Percentiles rank a stretch among this genome's conserved stretches.
Evolutionary conservation across 2,329 filamentous ascomycete genomes (phyloP).

Genomic region (Coniella vitis): DNA sequence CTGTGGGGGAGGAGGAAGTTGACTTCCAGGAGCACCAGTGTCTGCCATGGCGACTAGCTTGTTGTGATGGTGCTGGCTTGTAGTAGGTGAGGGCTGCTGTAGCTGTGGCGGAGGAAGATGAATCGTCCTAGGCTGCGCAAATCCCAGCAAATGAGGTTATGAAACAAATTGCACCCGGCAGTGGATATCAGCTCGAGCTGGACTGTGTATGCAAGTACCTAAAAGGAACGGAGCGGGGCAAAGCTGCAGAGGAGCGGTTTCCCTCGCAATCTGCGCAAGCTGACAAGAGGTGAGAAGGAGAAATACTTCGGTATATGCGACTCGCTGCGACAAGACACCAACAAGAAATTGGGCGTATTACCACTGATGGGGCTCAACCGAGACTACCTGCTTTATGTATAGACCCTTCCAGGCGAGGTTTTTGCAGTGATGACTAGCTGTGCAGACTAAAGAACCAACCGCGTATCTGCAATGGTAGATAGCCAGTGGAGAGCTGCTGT

Average conservation of each 20-base stretch:
- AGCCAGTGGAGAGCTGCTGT: not conserved
- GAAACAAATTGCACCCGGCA: not conserved
- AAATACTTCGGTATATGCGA: too few species aligned
- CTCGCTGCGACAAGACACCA: too few species aligned
- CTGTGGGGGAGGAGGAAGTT: slow-evolving; percentile 65
- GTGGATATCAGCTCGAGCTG: not conserved
- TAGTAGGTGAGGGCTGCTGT: not conserved
- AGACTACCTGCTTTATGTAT: too few species aligned
- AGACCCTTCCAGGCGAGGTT: too few species aligned
- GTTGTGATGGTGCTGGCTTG: not conserved
- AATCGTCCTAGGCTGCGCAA: slow-evolving; percentile 1
- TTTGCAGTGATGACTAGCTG: not conserved
- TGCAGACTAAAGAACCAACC: too few species aligned
- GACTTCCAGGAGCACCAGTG: slow-evolving; percentile 55
- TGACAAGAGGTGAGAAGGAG: slow-evolving; percentile 1
- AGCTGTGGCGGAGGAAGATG: not conserved
- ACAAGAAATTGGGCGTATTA: too few species aligned
- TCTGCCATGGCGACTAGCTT: slow-evolving; percentile 63
- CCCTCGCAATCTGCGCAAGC: not conserved
- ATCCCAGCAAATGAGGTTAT: not conserved
- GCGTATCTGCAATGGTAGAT: not conserved
- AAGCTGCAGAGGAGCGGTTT: slow-evolving; percentile 1
- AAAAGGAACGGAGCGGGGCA: not conserved
- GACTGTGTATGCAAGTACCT: not conserved
- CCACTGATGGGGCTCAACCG: too few species aligned